Base-by-base conservation (phyloP, 148 eudicot species). In the Rhododendron ferrugineum region DNA sequence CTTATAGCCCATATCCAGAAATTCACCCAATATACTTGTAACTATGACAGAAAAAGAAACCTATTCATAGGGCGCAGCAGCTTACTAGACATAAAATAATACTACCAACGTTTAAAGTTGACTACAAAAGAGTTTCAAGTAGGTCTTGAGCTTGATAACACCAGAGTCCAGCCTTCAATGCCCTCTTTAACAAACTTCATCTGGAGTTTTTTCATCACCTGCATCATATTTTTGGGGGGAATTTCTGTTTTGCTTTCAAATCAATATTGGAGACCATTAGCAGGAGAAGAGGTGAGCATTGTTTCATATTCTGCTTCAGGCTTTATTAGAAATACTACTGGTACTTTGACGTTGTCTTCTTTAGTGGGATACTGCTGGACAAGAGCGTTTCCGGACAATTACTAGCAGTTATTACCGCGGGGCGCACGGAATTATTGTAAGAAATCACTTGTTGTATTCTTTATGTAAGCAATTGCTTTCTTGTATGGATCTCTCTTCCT, bases 351-450 rank as follows among this genome's bases (percentile, higher is more conserved):
- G 7, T 88, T 82, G 40, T 88, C 42, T 86, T 87, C 54, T 83
- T 50, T 83, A 96, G 98, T 96, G 98, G 98, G 98, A 96, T 88
- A 94, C 98, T 82, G 98, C 98, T 84, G 98, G 98, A 76, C 98
- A 96, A 91, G 98, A 96, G 91, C 98, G 98, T 3, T 96, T 96
- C 89, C 89, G 98, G 75, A 96, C 98, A 11, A 96, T 96, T 84
- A 96, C 98, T 46, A 96, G 98, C 94, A 96, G 98, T 87, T 96
- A 96, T 89, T 96, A 96, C 90, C 91, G 98, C 34, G 98, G 98
- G 85, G 98, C 98, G 82, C 98, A 96, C 92, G 98, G 98, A 79
- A 96, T 96, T 72, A 96, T 96, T 73, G 98, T 96, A 87, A 93
- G 98, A 14, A 60, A 86, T 11, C 28, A 50, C 54, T 77, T 77